phyloP scores from a whole-genome alignment of 83 land plant species.

The Picea abies region DNA sequence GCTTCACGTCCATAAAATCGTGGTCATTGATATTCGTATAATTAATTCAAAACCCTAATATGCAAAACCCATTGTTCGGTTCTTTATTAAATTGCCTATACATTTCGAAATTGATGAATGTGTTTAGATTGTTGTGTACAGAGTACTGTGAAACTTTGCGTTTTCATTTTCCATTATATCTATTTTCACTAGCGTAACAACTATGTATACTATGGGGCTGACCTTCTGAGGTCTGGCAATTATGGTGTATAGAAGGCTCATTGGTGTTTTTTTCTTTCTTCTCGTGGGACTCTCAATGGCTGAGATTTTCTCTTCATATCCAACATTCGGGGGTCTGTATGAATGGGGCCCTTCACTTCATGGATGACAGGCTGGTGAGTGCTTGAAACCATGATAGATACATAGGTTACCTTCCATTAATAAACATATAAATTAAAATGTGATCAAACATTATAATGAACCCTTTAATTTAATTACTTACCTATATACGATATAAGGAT shows the following conservation, averaged over 20 bases:
- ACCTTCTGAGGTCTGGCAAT: constrained; percentile 67
- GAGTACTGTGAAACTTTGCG: constrained; percentile 83
- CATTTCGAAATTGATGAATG: background rate
- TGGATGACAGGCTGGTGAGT: no score
- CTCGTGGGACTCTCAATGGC: constrained; percentile 78
- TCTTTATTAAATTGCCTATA: background rate
- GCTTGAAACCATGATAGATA: no score
- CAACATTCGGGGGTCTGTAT: constrained; percentile 87
- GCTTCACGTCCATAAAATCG: no score
- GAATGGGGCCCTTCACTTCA: no score
- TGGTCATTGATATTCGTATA: no score
- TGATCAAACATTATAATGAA: no score
- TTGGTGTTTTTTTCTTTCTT: constrained; percentile 68
- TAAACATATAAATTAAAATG: no score
- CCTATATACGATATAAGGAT: no score
- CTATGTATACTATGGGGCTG: constrained; percentile 73
- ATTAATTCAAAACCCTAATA: no score
- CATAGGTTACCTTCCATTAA: no score
- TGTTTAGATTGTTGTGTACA: constrained; percentile 22
- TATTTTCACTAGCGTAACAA: constrained; percentile 78
- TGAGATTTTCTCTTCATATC: constrained; percentile 85
- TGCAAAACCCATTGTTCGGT: no score
- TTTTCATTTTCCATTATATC: constrained; percentile 85
- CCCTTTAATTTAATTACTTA: no score
- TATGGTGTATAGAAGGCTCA: constrained; percentile 73